Evolutionary conservation across 768 basidiomycete species (phyloP), one percentile per base, ranked within the genome.

Genomic region (Podaxis pistillaris): DNA sequence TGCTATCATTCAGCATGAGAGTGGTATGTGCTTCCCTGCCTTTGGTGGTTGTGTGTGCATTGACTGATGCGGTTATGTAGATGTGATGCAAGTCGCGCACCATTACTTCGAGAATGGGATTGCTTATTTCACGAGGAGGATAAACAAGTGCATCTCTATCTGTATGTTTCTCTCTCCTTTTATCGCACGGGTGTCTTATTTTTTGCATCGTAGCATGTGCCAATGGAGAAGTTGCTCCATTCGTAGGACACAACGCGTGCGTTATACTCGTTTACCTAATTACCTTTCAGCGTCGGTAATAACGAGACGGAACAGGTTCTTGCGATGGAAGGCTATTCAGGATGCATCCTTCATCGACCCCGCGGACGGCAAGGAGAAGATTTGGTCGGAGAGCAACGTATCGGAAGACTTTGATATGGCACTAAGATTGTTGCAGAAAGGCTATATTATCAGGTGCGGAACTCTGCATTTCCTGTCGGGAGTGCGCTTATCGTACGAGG

Each of bases 41-140:
- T 13, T 38, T 73, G 71, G 89, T 19, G 12, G 17, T 46, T n/a
- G 40, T 13, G 40, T 13, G 7, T 46, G 44, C 7, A 3, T 33
- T 7, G 19, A 7, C 9, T n/a, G 44, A 46, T 46, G 17, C 9
- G 1, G 17, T 46, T 22, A n/a, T 46, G 12, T 46, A 46, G 44
- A 90, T 68, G 91, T 94, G 51, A 89, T 93, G 87, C 89, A 93
- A 72, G 90, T 93, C 62, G 91, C 85, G 0, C 79, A 88, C 70
- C 90, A 94, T 72, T 95, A 91, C 73, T 95, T 96, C 69, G 94
- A 96, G 74, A 94, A 93, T 68, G 91, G 89, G 67, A 86, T 94
- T 65, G 84, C 92, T 13, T 89, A 88, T 73, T 94, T 95, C 74
- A 94, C 93, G 17, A 82, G 84, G 64, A 79, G 91, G 63, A 89